These are phyloP conservation scores for Hypsizygus marmoreus DNA, from an alignment of 768 basidiomycete species.

Conservation along the genomic window DNA sequence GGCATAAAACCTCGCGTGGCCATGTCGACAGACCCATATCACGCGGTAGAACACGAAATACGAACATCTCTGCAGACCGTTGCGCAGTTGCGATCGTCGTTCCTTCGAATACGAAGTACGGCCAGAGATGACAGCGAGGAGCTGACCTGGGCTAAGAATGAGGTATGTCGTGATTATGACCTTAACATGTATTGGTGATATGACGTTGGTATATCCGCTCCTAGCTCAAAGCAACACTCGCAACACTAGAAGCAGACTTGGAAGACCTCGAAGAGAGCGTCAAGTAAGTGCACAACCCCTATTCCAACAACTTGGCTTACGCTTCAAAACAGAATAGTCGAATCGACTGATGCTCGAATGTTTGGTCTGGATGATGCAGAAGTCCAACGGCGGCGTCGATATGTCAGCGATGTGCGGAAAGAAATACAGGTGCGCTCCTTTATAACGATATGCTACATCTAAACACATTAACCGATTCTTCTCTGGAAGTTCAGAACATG, in stretches of 20 bases:
- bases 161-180: slow-evolving; percentile 45
- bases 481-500: slow-evolving; percentile 69
- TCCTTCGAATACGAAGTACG: slow-evolving; percentile 75
- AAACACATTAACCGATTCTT: slow-evolving; percentile 27
- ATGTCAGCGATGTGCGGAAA: slow-evolving; percentile 71
- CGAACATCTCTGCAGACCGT: slow-evolving; percentile 74
- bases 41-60: slow-evolving; percentile 83
- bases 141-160: slow-evolving; percentile 75
- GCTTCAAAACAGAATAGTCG: slow-evolving; percentile 67
- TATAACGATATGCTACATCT: not conserved
- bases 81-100: slow-evolving; percentile 71
- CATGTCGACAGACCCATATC: slow-evolving; percentile 87
- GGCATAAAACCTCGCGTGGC: too few relatives aligned
- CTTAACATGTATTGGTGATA: not conserved
- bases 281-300: slow-evolving; percentile 47
- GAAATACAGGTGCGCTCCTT: slow-evolving; percentile 74
- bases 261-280: slow-evolving; percentile 96
- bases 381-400: slow-evolving; percentile 72
- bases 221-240: slow-evolving; percentile 77
- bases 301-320: not conserved
- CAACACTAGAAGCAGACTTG: slow-evolving; percentile 80
- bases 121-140: slow-evolving; percentile 78
- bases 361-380: slow-evolving; percentile 84
- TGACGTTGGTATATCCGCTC: slow-evolving; percentile 4
- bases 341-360: slow-evolving; percentile 78